A percentile compares a stretch with the other conserved stretches of the same genome.
These are phyloP conservation scores for Narthecium ossifragum DNA, from an alignment of 106 monocot species.

Conservation along the genomic window DNA sequence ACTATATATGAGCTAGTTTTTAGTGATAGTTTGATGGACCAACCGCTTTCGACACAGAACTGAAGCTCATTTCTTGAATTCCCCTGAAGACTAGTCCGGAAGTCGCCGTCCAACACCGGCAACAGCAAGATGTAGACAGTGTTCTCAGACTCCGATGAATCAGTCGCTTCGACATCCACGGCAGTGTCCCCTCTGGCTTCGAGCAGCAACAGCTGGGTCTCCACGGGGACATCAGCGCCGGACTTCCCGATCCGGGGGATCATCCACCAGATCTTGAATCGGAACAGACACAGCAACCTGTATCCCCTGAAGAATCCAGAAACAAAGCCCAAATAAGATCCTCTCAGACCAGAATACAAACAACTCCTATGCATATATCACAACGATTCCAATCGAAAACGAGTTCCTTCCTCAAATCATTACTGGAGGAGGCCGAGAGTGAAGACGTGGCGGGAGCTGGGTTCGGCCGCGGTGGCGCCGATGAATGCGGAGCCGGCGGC, in stretches of 20 bases:
- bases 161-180: background rate
- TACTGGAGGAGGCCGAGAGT: conserved; percentile 9
- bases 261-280: conserved; percentile 48
- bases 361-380: too few relatives aligned
- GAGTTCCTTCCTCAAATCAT: too few relatives aligned
- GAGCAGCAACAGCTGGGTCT: conserved; percentile 32
- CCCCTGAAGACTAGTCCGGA: conserved; percentile 29
- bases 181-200: conserved; percentile 15
- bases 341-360: background rate
- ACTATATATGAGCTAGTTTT: background rate
- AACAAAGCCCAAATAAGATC: background rate
- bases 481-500: background rate
- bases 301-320: background rate
- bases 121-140: conserved; percentile 17
- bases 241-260: conserved; percentile 17
- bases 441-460: conserved; percentile 10
- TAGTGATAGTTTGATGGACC: background rate
- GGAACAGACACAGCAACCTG: conserved; percentile 18
- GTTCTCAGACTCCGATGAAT: background rate
- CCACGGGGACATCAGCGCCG: conserved; percentile 20
- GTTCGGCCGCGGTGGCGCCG: background rate
- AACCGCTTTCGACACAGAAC: conserved; percentile 33
- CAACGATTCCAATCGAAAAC: too few relatives aligned
- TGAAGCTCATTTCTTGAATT: conserved; percentile 21
- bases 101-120: conserved; percentile 27